Base-by-base conservation (phyloP, 2,329 filamentous ascomycete genomes). In the Fonsecaea monophora region DNA sequence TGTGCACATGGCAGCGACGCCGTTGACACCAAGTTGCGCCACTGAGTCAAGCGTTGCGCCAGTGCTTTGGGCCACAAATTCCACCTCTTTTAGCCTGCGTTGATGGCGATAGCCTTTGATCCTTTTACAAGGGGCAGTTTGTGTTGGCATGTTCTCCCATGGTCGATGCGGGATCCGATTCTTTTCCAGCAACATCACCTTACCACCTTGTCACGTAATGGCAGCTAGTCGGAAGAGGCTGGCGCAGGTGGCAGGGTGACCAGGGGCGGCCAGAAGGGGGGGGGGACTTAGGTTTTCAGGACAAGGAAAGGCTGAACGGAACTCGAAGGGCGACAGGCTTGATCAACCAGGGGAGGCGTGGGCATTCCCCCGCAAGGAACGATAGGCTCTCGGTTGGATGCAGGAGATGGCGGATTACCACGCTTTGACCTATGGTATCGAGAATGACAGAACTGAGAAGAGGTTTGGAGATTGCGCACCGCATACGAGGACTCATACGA, bases 331-430 rank as follows among this genome's bases (percentile, higher is more conserved):
- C 40, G 60, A 66, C 61, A 35, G 56, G 62, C 37, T 18, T 59
- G 55, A 63, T 25, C 37, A 59, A 48, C n/a, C 53, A 62, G 60
- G 60, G 61, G 53, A 45, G 32, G 42, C 54, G 50, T 64, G 53
- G 53, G 53, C 54, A 42, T 21, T 62, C 53, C 56, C 63, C 57
- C 58, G 60, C 65, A 67, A 67, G 65, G 65, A 67, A 38, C 59
- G 64, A 66, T 62, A 60, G 65, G 65, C 38, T 60, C 45, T 45
- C 60, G 54, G 59, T 54, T 50, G 54, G 32, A 38, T 37, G 53
- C 60, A 56, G 60, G 25, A 55, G 50, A 56, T 45, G 35, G 32
- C 13, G 15, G 32, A 55, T 38, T 37, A 45, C 15, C 37, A 42
- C 8, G 8, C 4, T 12, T 21, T 35, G 30, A 35, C 59, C 59